Evolutionary conservation across 192 early-diverging fungal species (phyloP).

Genomic region (Diversispora eburnea): DNA sequence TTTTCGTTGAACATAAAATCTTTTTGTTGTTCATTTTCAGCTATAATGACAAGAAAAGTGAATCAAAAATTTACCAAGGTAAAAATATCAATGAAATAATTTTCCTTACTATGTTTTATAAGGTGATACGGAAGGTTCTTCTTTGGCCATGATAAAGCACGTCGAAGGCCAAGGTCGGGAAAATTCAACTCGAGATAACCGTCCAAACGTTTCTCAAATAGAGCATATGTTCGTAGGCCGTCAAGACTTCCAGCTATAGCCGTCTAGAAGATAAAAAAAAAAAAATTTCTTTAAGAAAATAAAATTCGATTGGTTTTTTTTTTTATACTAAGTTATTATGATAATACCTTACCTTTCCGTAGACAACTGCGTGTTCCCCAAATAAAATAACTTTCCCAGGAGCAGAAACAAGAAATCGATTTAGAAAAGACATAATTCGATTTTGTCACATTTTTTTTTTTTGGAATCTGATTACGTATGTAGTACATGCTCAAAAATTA

Average conservation of each 20-base stretch:
- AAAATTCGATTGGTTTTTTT: background rate
- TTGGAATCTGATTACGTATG: too few relatives aligned
- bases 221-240: conserved; percentile 65
- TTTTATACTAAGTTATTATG: background rate
- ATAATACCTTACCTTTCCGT: conserved; percentile 63
- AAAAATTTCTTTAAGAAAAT: background rate
- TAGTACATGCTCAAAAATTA: too few relatives aligned
- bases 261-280: conserved; percentile 42
- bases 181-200: conserved; percentile 47
- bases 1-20: background rate
- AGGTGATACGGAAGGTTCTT: conserved; percentile 9
- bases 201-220: conserved; percentile 53
- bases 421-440: too few relatives aligned
- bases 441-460: too few relatives aligned
- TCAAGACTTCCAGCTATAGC: conserved; percentile 81
- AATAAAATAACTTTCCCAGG: conserved; percentile 98
- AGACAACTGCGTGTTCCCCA: conserved; percentile 97
- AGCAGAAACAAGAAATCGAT: conserved; percentile 56
- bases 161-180: conserved; percentile 58
- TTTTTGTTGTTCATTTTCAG: background rate
- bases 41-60: background rate
- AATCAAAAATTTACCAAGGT: background rate
- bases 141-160: conserved; percentile 32
- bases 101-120: background rate
- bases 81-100: background rate